Evolutionary conservation across 192 early-diverging fungal species (phyloP).

Genomic region (Coemansia guatemalensis): DNA sequence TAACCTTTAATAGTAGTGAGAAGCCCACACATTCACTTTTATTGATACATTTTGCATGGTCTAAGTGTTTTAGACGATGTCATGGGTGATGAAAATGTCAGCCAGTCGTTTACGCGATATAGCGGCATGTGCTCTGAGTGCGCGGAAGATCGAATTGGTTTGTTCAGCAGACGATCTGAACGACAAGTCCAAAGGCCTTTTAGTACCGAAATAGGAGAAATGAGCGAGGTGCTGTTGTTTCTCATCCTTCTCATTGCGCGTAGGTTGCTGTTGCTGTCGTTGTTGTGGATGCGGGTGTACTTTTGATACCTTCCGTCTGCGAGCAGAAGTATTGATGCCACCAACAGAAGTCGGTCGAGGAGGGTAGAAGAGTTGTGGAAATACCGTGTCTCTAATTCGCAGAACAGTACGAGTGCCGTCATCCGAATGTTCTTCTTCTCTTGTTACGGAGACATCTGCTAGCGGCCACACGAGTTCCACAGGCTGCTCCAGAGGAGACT

Average conservation of each 20-base stretch:
- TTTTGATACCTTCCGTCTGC: neutral
- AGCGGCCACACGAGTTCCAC: slow-evolving; percentile 42
- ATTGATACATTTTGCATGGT: neutral
- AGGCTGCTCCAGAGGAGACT: neutral
- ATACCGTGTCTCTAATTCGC: slow-evolving; percentile 18
- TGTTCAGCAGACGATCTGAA: slow-evolving; percentile 4
- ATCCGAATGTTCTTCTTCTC: slow-evolving; percentile 4
- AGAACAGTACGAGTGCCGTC: slow-evolving; percentile 9
- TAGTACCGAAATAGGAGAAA: slow-evolving; percentile 23
- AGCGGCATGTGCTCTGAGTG: neutral
- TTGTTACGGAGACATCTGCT: slow-evolving; percentile 18
- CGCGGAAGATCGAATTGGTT: neutral
- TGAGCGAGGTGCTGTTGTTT: neutral
- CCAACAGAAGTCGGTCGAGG: slow-evolving; percentile 27
- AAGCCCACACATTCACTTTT: neutral
- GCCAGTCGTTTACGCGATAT: slow-evolving; percentile 26
- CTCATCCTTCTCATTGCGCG: neutral
- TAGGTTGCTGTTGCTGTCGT: neutral
- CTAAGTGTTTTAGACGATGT: slow-evolving; percentile 19
- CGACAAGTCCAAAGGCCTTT: slow-evolving; percentile 27
- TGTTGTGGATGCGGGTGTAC: neutral
- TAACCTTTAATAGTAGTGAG: neutral
- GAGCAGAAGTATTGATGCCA: slow-evolving; percentile 22
- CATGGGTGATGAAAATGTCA: slow-evolving; percentile 28
- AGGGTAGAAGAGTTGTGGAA: slow-evolving; percentile 40